Evolutionary conservation across 2,329 filamentous ascomycete species (phyloP).

Genomic region (Penicillium italicum): DNA sequence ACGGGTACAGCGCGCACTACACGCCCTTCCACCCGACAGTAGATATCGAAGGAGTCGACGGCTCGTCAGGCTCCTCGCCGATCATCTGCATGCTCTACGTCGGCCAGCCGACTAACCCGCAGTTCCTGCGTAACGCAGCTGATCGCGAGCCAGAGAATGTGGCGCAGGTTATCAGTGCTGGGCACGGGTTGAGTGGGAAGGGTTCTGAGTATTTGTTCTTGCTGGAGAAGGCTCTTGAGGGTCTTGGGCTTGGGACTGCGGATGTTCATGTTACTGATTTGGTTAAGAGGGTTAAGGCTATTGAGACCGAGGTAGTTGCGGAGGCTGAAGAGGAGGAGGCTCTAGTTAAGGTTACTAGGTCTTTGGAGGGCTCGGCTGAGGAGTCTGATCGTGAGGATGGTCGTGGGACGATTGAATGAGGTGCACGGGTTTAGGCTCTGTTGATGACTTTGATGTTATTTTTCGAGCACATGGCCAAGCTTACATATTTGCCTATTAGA

Average conservation of each 20-base stretch:
- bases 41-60: neutral
- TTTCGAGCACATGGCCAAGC: neutral
- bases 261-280: constrained; percentile 85
- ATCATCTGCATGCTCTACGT: constrained; percentile 79
- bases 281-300: constrained; percentile 64
- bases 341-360: constrained; percentile 27
- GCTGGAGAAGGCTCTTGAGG: constrained; percentile 70
- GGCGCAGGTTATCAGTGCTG: constrained; percentile 74
- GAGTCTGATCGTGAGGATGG: constrained; percentile 9
- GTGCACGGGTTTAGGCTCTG: no score
- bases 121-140: constrained; percentile 62
- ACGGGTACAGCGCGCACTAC: constrained; percentile 92
- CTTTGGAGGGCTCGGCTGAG: constrained; percentile 18
- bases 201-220: constrained; percentile 87
- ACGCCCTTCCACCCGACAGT: constrained; percentile 64
- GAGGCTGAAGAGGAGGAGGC: constrained; percentile 33
- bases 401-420: constrained; percentile 18
- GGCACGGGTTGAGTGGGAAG: constrained; percentile 77
- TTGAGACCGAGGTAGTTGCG: constrained; percentile 48
- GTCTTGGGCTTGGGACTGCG: constrained; percentile 69
- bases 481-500: neutral
- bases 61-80: constrained; percentile 18
- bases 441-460: neutral
- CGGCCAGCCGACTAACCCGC: constrained; percentile 85
- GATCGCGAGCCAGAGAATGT: constrained; percentile 72